Evolutionary conservation across 768 basidiomycete genomes (phyloP).

Genomic region (Tricholoma sp.): DNA sequence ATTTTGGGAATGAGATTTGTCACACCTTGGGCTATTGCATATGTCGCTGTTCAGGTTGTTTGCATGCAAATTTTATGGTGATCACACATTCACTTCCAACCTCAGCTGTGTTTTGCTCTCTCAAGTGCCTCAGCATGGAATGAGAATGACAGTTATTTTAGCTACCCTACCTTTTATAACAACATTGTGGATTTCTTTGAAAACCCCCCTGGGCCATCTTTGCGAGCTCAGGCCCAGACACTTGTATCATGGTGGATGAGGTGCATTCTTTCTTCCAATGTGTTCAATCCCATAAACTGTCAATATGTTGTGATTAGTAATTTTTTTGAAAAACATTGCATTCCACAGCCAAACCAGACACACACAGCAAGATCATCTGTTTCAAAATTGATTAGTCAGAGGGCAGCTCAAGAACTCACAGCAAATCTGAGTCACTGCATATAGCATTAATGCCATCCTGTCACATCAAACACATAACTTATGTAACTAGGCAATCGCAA

Average conservation of each 20-base stretch:
- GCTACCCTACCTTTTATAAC: conserved; percentile 8
- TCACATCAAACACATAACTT: too few relatives aligned
- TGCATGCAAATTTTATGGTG: too few relatives aligned
- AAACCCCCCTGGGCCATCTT: conserved; percentile 6
- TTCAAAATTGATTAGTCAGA: neutral
- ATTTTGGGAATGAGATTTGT: conserved; percentile 9
- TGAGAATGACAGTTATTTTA: conserved; percentile 8
- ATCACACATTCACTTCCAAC: neutral
- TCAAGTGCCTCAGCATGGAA: conserved; percentile 10
- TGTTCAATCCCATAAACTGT: too few relatives aligned
- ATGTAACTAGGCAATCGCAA: too few relatives aligned
- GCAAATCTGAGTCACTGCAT: too few relatives aligned
- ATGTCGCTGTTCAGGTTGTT: conserved; percentile 22
- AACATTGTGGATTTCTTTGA: conserved; percentile 15
- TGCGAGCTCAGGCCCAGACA: neutral
- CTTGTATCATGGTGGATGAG: conserved; percentile 3
- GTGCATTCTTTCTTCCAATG: neutral
- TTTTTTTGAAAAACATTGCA: neutral
- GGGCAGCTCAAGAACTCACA: neutral
- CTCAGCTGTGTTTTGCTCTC: conserved; percentile 11
- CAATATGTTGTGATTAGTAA: neutral
- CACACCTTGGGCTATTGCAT: conserved; percentile 18
- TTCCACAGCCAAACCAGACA: neutral
- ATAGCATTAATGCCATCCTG: too few relatives aligned
- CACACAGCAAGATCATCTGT: neutral